Conservation (phyloP, 2,329 filamentous ascomycete species). For the Aschersonia sp. region DNA sequence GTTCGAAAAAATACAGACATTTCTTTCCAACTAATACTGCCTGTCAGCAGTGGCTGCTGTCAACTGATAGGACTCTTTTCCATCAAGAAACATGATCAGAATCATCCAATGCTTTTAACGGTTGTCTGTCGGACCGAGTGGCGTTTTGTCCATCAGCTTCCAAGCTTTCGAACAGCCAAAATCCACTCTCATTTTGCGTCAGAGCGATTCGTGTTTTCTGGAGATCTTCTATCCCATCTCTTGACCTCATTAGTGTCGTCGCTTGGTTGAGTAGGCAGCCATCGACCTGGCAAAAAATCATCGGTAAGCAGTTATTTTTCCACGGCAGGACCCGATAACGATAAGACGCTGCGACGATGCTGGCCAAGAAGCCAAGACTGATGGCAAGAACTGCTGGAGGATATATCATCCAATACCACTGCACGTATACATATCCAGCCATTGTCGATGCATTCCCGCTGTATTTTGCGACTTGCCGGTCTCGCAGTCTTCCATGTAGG, state of each 20-base stretch:
- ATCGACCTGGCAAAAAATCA: constrained; percentile 23
- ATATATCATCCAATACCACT: constrained; percentile 22
- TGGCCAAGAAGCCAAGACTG: constrained; percentile 18
- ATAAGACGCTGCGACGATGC: constrained; percentile 19
- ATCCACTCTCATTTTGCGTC: constrained; percentile 15
- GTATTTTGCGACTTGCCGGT: constrained; percentile 7
- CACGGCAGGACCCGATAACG: constrained; percentile 20
- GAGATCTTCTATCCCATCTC: constrained; percentile 19
- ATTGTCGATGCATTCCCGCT: constrained; percentile 15
- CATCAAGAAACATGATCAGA: no score
- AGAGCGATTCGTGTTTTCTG: constrained; percentile 19
- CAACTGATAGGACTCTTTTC: no score
- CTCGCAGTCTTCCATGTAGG: constrained; percentile 12
- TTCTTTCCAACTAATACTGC: background rate
- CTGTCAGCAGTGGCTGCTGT: no score
- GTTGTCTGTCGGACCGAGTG: background rate
- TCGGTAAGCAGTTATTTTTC: constrained; percentile 22
- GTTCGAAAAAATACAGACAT: background rate
- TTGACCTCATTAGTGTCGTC: constrained; percentile 18
- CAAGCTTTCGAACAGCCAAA: constrained; percentile 19
- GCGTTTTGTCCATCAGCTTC: background rate
- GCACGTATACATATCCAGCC: constrained; percentile 16
- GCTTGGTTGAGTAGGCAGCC: constrained; percentile 16
- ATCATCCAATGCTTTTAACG: no score
- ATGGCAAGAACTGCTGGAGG: constrained; percentile 17